phyloP scores from a whole-genome alignment of 2,329 filamentous ascomycete genomes.

The Cladophialophora carrionii region DNA sequence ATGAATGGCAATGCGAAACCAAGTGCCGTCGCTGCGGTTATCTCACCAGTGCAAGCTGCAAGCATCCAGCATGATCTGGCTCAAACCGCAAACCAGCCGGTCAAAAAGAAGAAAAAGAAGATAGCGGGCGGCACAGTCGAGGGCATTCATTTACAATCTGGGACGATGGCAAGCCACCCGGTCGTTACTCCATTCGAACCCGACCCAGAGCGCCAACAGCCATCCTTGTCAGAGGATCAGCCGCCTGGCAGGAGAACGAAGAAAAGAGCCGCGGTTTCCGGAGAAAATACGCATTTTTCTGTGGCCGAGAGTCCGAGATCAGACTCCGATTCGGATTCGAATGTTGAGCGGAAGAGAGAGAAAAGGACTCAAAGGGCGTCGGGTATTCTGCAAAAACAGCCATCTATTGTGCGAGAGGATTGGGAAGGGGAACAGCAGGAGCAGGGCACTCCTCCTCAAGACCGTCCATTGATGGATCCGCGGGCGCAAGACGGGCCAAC shows the following conservation, averaged over 20 bases:
- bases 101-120: slow-evolving; percentile 41
- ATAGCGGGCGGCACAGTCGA: slow-evolving; percentile 39
- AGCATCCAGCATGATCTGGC: slow-evolving; percentile 39
- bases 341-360: slow-evolving; percentile 35
- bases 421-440: slow-evolving; percentile 46
- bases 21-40: slow-evolving; percentile 26
- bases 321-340: slow-evolving; percentile 41
- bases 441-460: slow-evolving; percentile 23
- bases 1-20: neutral
- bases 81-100: slow-evolving; percentile 40
- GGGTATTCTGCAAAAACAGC: slow-evolving; percentile 43
- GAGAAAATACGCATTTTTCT: slow-evolving; percentile 25
- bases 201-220: slow-evolving; percentile 27
- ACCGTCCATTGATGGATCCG: neutral
- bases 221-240: slow-evolving; percentile 7
- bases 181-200: slow-evolving; percentile 43
- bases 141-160: slow-evolving; percentile 39
- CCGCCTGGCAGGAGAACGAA: slow-evolving; percentile 38
- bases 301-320: slow-evolving; percentile 28
- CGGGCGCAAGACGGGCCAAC: neutral
- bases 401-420: slow-evolving; percentile 49
- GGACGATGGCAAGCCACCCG: slow-evolving; percentile 38
- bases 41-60: slow-evolving; percentile 38
- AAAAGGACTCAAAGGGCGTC: slow-evolving; percentile 39
- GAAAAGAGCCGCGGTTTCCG: slow-evolving; percentile 28